Evolutionary conservation across 2,329 filamentous ascomycete species (phyloP), one percentile per base, ranked within the genome.

Genomic region (Periconia digitata): DNA sequence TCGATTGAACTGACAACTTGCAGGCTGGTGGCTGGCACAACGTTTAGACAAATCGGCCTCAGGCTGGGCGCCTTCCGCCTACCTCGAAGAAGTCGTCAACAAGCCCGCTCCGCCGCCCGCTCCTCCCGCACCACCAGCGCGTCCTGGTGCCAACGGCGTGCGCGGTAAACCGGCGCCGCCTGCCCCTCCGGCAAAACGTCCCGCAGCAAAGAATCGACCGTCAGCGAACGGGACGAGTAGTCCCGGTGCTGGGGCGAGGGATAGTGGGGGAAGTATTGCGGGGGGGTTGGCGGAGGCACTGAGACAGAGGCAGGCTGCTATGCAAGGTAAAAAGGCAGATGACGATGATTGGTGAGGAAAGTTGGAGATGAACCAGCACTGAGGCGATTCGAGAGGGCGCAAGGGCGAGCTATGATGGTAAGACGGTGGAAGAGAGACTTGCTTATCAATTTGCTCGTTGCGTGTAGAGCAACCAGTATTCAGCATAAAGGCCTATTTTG

Each of bases 21-120:
- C 59, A 96, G 92, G 94, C 44, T 99, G 94, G 94, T 97, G 92
- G 92, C 79, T 97, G 40, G 94, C 87, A 54, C 92, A 90, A 76
- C 89, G 86, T 53, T 74, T 76, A 41, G 75, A 83, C 62, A 78
- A 78, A 40, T 78, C 79, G 58, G 83, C 83, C n/a, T 90, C 94
- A 72, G 94, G 91, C 43, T 99, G 94, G 94, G 85, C 94, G 3
- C 94, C 94, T 0, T 89, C 92, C 17, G 90, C 92, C 17, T 99
- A 99, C 64, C 86, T 99, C 8, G 88, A 97, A 73, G 92, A 96
- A 73, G 82, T 88, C 67, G 81, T 80, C 18, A 61, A 69, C 40
- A 71, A 71, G 20, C 76, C 82, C 12, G 76, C 85, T 8, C 82
- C 84, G 20, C 76, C 83, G 4, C 80, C 83, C 15, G 74, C 76